Percentiles rank a stretch among this genome's conserved stretches.
Conservation (phyloP, 176 grass and related monocot genomes). For the Rhynchospora breviuscula region DNA sequence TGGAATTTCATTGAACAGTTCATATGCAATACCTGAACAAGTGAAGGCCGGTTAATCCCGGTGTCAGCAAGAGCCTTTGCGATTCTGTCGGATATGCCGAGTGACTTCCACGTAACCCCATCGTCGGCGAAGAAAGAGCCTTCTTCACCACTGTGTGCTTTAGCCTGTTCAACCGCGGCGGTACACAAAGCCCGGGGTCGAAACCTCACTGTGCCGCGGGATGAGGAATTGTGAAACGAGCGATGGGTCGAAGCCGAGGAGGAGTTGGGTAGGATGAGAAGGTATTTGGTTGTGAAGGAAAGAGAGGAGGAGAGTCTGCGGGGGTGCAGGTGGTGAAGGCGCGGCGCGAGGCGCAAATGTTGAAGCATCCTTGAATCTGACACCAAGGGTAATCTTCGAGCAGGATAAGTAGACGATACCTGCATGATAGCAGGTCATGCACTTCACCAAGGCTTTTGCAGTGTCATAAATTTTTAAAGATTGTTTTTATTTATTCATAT, state of each 20-base stretch:
- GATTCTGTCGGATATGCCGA: slow-evolving; percentile 58
- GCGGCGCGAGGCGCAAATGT: slow-evolving; percentile 58
- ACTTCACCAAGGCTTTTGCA: too few species aligned
- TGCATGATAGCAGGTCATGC: too few species aligned
- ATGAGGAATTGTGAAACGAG: neutral
- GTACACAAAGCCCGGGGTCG: slow-evolving; percentile 38
- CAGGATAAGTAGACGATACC: neutral
- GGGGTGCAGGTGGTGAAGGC: slow-evolving; percentile 35
- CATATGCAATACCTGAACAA: slow-evolving; percentile 51
- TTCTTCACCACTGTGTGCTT: neutral
- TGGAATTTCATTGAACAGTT: slow-evolving; percentile 68
- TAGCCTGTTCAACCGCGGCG: neutral
- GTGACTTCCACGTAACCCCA: slow-evolving; percentile 56
- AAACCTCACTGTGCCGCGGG: slow-evolving; percentile 11
- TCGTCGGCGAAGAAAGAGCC: slow-evolving; percentile 64
- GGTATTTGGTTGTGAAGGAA: slow-evolving; percentile 19
- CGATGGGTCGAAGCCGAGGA: slow-evolving; percentile 18
- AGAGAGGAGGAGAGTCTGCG: slow-evolving; percentile 12
- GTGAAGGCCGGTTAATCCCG: slow-evolving; percentile 47
- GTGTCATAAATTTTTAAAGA: too few species aligned
- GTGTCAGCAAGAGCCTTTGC: slow-evolving; percentile 25
- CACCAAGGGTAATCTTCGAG: neutral
- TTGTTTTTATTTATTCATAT: too few species aligned
- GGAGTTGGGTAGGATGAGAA: slow-evolving; percentile 24
- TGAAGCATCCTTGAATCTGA: slow-evolving; percentile 26